phyloP scores from a whole-genome alignment of 805 yeast genomes.

The Spathaspora girioi region DNA sequence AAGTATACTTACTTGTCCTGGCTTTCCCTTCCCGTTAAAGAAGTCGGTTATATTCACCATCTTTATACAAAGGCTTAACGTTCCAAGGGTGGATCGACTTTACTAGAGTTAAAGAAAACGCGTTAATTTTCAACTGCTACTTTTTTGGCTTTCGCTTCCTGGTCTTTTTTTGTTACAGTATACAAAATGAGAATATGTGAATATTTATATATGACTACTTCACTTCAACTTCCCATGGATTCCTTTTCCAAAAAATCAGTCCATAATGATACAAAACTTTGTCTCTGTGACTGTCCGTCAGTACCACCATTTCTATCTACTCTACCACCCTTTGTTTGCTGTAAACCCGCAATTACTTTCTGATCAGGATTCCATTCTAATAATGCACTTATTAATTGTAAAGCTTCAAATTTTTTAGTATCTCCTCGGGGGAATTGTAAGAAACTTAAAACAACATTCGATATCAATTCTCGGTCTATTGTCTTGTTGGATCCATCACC shows the following conservation, averaged over 20 bases:
- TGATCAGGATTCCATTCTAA: conserved; percentile 86
- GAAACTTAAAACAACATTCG: conserved; percentile 82
- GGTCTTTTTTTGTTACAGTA: no score
- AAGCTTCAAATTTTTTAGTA: conserved; percentile 89
- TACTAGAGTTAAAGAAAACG: not conserved
- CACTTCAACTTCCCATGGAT: conserved; percentile 30
- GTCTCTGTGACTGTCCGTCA: conserved; percentile 20
- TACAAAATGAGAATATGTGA: no score
- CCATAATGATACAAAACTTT: conserved; percentile 72
- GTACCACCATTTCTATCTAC: conserved; percentile 5
- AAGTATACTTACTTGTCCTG: not conserved
- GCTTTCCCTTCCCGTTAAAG: conserved; percentile 2
- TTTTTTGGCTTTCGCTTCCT: not conserved
- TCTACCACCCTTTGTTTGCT: conserved; percentile 27
- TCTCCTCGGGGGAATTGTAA: conserved; percentile 88
- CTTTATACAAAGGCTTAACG: not conserved
- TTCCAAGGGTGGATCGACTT: not conserved
- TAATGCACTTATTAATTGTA: conserved; percentile 76
- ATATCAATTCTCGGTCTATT: conserved; percentile 84
- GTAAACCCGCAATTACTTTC: conserved; percentile 70
- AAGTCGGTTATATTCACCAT: conserved; percentile 8
- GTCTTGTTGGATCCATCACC: conserved; percentile 44
- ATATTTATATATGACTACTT: not conserved
- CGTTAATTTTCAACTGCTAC: not conserved
- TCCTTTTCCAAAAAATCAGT: conserved; percentile 77